Conservation (phyloP, 2,329 filamentous ascomycete genomes). For the Talaromyces amestolkiae region DNA sequence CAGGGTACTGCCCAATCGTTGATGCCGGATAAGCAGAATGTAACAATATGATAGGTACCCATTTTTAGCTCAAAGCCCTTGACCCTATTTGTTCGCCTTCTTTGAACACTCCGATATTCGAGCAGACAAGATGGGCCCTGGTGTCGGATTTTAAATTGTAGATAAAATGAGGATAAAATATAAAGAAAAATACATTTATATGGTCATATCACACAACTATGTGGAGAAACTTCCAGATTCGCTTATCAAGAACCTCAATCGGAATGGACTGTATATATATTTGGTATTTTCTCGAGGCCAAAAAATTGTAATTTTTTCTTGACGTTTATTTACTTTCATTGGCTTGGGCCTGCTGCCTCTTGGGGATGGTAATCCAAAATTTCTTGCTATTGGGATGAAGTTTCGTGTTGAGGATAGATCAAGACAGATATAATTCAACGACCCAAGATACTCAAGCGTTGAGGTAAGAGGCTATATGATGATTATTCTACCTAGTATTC, state of each 20-base stretch:
- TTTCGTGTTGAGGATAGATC: not conserved
- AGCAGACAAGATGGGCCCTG: not conserved
- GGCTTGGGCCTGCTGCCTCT: not conserved
- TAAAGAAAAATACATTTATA: not conserved
- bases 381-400: not conserved
- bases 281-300: too few species aligned
- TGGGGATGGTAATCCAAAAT: not conserved
- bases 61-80: not conserved
- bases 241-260: not conserved
- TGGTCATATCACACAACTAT: not conserved
- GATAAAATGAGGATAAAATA: not conserved
- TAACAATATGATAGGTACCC: not conserved
- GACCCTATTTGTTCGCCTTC: not conserved
- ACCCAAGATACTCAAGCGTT: not conserved
- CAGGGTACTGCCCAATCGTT: not conserved
- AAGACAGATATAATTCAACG: not conserved
- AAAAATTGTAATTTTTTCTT: too few species aligned
- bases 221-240: not conserved
- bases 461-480: not conserved
- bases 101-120: not conserved
- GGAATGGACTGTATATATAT: not conserved
- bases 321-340: too few species aligned
- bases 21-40: not conserved
- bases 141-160: not conserved
- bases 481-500: not conserved